Percentiles rank a stretch among this genome's conserved stretches.
These are phyloP conservation scores for Fusarium aywerte DNA, from an alignment of 2,329 filamentous ascomycete genomes.

Conservation along the genomic window DNA sequence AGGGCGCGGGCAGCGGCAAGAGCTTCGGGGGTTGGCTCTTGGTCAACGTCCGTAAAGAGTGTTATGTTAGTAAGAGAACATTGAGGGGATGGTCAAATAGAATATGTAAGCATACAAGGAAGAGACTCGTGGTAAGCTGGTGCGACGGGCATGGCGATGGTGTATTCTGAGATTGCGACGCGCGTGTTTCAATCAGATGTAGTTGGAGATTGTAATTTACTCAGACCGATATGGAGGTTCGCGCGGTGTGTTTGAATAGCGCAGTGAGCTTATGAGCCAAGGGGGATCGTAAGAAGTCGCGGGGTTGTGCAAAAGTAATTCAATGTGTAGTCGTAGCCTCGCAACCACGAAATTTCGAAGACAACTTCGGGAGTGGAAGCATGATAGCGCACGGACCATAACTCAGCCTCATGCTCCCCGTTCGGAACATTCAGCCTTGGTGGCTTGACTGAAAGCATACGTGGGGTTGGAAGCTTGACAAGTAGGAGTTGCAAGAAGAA, in stretches of 20 bases:
- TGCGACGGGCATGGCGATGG: slow-evolving; percentile 44
- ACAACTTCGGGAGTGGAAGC: neutral
- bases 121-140: slow-evolving; percentile 77
- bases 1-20: slow-evolving; percentile 75
- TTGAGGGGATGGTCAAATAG: slow-evolving; percentile 1
- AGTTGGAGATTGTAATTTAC: neutral
- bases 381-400: slow-evolving; percentile 28
- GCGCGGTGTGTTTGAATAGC: neutral
- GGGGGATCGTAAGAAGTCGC: neutral
- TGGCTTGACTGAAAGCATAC: slow-evolving; percentile 14
- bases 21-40: slow-evolving; percentile 70
- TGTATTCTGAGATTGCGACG: slow-evolving; percentile 11
- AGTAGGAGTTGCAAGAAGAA: neutral
- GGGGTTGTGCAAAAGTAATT: neutral
- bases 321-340: slow-evolving; percentile 20
- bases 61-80: slow-evolving; percentile 38
- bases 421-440: slow-evolving; percentile 28
- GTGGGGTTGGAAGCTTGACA: neutral
- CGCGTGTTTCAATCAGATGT: neutral
- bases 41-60: slow-evolving; percentile 77
- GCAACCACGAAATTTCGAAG: slow-evolving; percentile 19
- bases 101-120: slow-evolving; percentile 68
- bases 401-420: slow-evolving; percentile 16
- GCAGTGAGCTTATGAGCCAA: neutral
- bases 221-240: neutral